Percentiles rank a stretch among this genome's conserved stretches.
Conservation (phyloP, 441 rosid species). For the Isatis lusitanica region DNA sequence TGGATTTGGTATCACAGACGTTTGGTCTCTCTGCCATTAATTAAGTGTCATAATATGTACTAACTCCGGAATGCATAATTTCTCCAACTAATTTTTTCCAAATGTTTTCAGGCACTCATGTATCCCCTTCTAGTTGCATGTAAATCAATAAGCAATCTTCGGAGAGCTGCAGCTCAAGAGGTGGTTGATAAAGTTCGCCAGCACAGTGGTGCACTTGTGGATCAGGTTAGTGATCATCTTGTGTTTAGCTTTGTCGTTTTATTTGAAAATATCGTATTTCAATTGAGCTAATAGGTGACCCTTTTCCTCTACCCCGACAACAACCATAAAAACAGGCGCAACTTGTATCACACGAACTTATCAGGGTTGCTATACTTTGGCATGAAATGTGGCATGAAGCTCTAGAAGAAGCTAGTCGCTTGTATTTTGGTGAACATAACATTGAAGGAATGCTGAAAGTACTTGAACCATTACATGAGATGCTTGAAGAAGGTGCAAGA, state of each 20-base stretch:
- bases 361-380: conserved; percentile 99
- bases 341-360: conserved; percentile 89
- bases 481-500: conserved; percentile 92
- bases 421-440: conserved; percentile 98
- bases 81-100: conserved; percentile 1
- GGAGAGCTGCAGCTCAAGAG: conserved; percentile 96
- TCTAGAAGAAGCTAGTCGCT: conserved; percentile 99
- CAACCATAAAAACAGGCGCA: conserved; percentile 64
- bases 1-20: conserved; percentile 3
- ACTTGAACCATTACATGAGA: conserved; percentile 92
- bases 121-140: conserved; percentile 99
- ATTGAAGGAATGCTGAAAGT: conserved; percentile 97
- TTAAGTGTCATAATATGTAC: not conserved
- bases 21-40: conserved; percentile 3
- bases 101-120: conserved; percentile 86
- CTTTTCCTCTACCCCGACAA: conserved; percentile 15
- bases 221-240: conserved; percentile 61
- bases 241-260: conserved; percentile 5
- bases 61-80: conserved; percentile 6
- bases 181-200: conserved; percentile 98
- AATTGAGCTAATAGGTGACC: conserved; percentile 18
- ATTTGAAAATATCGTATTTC: conserved; percentile 16
- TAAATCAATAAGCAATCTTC: conserved; percentile 93
- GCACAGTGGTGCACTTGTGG: conserved; percentile 93
- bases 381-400: conserved; percentile 99